These are phyloP conservation scores for Xylariaceae sp. DNA, from an alignment of 2,329 filamentous ascomycete species.

Conservation along the genomic window DNA sequence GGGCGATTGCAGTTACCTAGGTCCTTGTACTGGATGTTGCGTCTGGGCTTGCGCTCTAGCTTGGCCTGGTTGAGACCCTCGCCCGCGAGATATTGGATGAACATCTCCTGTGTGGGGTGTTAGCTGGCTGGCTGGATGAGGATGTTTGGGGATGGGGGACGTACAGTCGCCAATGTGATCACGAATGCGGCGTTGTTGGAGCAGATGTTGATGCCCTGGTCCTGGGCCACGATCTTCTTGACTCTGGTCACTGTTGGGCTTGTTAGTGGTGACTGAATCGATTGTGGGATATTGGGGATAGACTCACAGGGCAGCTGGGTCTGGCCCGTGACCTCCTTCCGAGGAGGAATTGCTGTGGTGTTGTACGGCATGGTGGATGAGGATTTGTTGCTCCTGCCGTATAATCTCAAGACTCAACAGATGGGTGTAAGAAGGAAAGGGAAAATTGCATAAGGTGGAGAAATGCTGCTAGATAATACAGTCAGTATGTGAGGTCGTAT, in stretches of 20 bases:
- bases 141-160: slow-evolving; percentile 27
- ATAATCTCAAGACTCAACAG: not conserved
- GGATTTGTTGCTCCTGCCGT: not conserved
- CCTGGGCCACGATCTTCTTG: slow-evolving; percentile 88
- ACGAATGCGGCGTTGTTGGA: slow-evolving; percentile 93
- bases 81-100: slow-evolving; percentile 84
- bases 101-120: slow-evolving; percentile 66
- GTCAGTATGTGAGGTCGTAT: not conserved
- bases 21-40: slow-evolving; percentile 95
- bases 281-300: not conserved
- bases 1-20: slow-evolving; percentile 52
- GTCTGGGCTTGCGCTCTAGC: slow-evolving; percentile 82
- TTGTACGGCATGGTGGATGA: slow-evolving; percentile 75
- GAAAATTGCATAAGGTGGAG: not conserved
- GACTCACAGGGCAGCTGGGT: slow-evolving; percentile 76
- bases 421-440: not conserved
- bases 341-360: slow-evolving; percentile 72
- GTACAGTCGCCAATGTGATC: slow-evolving; percentile 81
- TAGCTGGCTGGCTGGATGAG: not conserved
- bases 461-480: not conserved
- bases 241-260: slow-evolving; percentile 71
- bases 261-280: not conserved
- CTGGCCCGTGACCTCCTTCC: slow-evolving; percentile 78
- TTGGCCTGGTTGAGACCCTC: slow-evolving; percentile 85
- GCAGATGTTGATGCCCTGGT: slow-evolving; percentile 78